These are phyloP conservation scores for Lablab purpureus DNA, from an alignment of 306 rosid species.

Conservation along the genomic window DNA sequence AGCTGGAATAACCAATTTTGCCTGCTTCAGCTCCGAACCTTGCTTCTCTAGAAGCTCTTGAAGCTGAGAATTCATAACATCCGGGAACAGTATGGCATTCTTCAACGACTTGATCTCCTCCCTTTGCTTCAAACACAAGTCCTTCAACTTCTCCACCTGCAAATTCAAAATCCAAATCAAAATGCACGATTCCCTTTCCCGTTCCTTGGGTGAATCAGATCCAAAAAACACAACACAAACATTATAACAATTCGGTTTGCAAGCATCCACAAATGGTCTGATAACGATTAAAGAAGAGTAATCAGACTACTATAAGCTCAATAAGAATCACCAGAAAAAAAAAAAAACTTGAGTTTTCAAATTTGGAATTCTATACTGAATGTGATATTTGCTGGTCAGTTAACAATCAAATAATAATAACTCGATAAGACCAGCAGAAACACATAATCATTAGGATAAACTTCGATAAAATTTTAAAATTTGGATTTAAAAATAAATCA, in stretches of 20 bases:
- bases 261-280: neutral
- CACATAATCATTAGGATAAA: too few relatives aligned
- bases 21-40: slow-evolving; percentile 86
- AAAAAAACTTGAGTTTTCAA: neutral
- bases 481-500: neutral
- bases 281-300: too few relatives aligned
- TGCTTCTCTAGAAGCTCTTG: slow-evolving; percentile 81
- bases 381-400: too few relatives aligned
- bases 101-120: slow-evolving; percentile 92
- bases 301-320: neutral
- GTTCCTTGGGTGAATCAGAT: neutral
- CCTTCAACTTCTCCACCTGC: slow-evolving; percentile 94
- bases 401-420: neutral
- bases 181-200: neutral
- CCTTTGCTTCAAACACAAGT: slow-evolving; percentile 91
- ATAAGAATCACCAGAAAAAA: neutral
- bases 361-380: neutral
- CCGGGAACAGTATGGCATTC: slow-evolving; percentile 84
- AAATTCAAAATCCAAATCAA: slow-evolving; percentile 22
- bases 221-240: neutral
- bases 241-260: too few relatives aligned
- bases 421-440: too few relatives aligned
- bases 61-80: slow-evolving; percentile 80
- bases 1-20: slow-evolving; percentile 88
- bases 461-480: neutral